Evolutionary conservation across 192 early-diverging fungal genomes (phyloP), one percentile per base, ranked within the genome.

Genomic region (Gaertneriomyces sp.): DNA sequence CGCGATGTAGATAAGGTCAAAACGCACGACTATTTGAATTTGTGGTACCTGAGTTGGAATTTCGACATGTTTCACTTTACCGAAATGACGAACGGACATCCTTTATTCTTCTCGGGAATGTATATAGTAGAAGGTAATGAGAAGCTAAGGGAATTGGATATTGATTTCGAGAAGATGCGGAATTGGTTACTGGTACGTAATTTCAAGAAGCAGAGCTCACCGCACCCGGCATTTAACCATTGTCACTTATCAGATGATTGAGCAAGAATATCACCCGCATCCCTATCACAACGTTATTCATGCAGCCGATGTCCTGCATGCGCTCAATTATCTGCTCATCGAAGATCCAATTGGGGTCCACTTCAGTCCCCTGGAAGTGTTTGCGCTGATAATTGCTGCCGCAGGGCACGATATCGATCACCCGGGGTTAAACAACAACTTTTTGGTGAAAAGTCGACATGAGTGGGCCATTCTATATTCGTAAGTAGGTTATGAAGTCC

Each of bases 201-300:
- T 54, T 65, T 51, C 19, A 10, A 66, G 4, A 38, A 16, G 61
- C 46, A 11, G 25, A 33, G 10, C 16, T 14, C 14, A 2, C 62
- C 16, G 47, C 11, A 49, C 17, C 12, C 0, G 11, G 1, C 0
- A 49, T n/a, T 0, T 12, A 17, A 49, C 17, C 17, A n/a, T 49
- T 12, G 47, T 1, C n/a, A 1, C 54, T 70, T 58, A 50, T 10
- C 20, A 74, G 72, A 42, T 76, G 47, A 80, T 82, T 64, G 80
- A 82, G 46, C 17, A 59, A 6, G 75, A 79, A 53, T 82, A 82
- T 59, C 73, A 76, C 12, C 53, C 69, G 5, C 74, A 83, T 51
- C 82, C 82, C 6, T 84, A 84, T 51, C 82, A 84, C 64, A 84
- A 84, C 64, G 71, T 73, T 6, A 76, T 74, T 12, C 82, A 84